Evolutionary conservation across 768 basidiomycete genomes (phyloP).

Genomic region (Mycena vitilis): DNA sequence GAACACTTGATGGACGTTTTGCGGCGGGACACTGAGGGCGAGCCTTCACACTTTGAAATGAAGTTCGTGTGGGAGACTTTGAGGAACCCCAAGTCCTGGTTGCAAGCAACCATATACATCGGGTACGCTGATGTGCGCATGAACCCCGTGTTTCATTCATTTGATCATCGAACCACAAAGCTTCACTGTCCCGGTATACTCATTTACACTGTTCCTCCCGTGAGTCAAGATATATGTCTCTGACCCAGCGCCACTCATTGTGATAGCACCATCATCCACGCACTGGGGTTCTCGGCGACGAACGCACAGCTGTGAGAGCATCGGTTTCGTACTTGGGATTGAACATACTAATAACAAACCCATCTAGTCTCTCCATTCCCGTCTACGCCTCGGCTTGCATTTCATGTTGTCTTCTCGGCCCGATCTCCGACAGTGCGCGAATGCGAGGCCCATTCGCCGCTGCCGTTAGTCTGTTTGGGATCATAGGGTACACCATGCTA

Average conservation of each 20-base stretch:
- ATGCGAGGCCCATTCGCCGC: conserved; percentile 57
- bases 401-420: conserved; percentile 43
- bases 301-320: conserved; percentile 45
- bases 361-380: conserved; percentile 45
- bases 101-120: conserved; percentile 41
- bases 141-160: background rate
- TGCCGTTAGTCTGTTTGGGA: conserved; percentile 47
- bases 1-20: conserved; percentile 44
- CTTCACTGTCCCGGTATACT: conserved; percentile 43
- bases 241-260: background rate
- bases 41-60: conserved; percentile 47
- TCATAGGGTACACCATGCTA: conserved; percentile 57
- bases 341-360: too few relatives aligned
- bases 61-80: conserved; percentile 50
- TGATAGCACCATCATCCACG: conserved; percentile 43
- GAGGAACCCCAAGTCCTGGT: conserved; percentile 43
- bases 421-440: conserved; percentile 47
- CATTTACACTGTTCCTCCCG: conserved; percentile 52
- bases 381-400: conserved; percentile 46
- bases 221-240: background rate
- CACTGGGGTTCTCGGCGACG: conserved; percentile 57
- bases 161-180: conserved; percentile 12
- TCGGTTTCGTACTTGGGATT: background rate
- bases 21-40: conserved; percentile 41
- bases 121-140: conserved; percentile 38